These are phyloP conservation scores for Aspergillus diversus DNA, from an alignment of 495 filamentous ascomycete species.

Conservation along the genomic window DNA sequence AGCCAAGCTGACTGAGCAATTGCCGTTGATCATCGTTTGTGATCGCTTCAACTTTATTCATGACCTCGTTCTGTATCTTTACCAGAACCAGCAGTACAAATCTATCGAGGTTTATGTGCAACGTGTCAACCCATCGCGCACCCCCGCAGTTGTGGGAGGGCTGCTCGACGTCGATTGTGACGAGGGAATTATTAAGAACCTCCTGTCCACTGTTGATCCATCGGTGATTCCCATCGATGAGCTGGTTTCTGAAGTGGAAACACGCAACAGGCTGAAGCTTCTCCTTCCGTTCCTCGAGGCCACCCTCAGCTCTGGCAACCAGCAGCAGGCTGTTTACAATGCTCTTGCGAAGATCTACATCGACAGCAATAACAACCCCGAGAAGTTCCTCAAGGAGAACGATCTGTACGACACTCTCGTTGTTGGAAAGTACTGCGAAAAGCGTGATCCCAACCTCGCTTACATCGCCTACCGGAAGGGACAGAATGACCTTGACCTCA, in stretches of 20 bases:
- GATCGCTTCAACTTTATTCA: slow-evolving; percentile 99
- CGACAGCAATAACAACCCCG: slow-evolving; percentile 97
- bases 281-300: slow-evolving; percentile 95
- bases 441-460: slow-evolving; percentile 95
- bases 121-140: slow-evolving; percentile 91
- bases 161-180: slow-evolving; percentile 98
- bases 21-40: slow-evolving; percentile 97
- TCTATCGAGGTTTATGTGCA: slow-evolving; percentile 99
- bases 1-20: slow-evolving; percentile 85
- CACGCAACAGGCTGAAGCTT: slow-evolving; percentile 92
- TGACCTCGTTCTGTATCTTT: slow-evolving; percentile 94
- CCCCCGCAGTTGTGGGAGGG: slow-evolving; percentile 92
- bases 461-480: slow-evolving; percentile 97
- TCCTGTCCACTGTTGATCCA: slow-evolving; percentile 86
- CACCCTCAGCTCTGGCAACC: slow-evolving; percentile 86
- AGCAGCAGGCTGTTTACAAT: slow-evolving; percentile 98
- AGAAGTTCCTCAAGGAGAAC: slow-evolving; percentile 98
- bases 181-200: slow-evolving; percentile 90
- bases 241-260: slow-evolving; percentile 93
- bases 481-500: slow-evolving; percentile 94
- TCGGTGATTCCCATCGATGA: slow-evolving; percentile 91
- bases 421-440: slow-evolving; percentile 98
- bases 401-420: slow-evolving; percentile 91
- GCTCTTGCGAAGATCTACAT: slow-evolving; percentile 99
- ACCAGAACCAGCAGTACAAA: slow-evolving; percentile 99